Evolutionary conservation across 495 filamentous ascomycete species (phyloP).

Genomic region (Talaromyces thailandensis): DNA sequence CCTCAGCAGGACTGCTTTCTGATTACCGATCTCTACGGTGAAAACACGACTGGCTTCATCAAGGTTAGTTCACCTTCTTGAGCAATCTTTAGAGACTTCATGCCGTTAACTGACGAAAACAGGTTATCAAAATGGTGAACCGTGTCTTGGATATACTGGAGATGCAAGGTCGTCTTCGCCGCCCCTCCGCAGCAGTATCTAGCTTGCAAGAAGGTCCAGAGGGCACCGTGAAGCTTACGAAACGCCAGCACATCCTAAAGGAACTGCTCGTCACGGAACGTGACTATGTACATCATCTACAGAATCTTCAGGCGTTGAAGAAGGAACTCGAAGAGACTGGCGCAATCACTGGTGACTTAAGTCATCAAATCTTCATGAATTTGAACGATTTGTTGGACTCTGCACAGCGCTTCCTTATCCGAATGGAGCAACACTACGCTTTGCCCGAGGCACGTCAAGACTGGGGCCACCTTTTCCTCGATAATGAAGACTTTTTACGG

Average conservation of each 20-base stretch:
- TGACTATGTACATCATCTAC: slow-evolving; percentile 96
- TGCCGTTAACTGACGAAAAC: background rate
- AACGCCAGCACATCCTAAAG: slow-evolving; percentile 77
- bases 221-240: slow-evolving; percentile 50
- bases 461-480: slow-evolving; percentile 81
- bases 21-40: slow-evolving; percentile 82
- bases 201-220: slow-evolving; percentile 28
- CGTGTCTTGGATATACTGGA: slow-evolving; percentile 82
- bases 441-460: slow-evolving; percentile 69
- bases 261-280: slow-evolving; percentile 91
- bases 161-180: slow-evolving; percentile 57
- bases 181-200: slow-evolving; percentile 34
- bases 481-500: slow-evolving; percentile 70
- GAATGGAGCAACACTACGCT: slow-evolving; percentile 90
- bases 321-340: slow-evolving; percentile 80
- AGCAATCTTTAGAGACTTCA: background rate
- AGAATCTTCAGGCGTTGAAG: slow-evolving; percentile 88
- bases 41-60: slow-evolving; percentile 94
- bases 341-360: slow-evolving; percentile 76
- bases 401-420: slow-evolving; percentile 87
- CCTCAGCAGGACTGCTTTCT: slow-evolving; percentile 78
- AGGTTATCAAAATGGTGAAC: slow-evolving; percentile 73
- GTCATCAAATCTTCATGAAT: slow-evolving; percentile 95
- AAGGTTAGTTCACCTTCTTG: slow-evolving; percentile 49
- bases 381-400: slow-evolving; percentile 91